phyloP scores from a whole-genome alignment of 2,329 filamentous ascomycete species.

The Ceratocystis cacaofunesta region DNA sequence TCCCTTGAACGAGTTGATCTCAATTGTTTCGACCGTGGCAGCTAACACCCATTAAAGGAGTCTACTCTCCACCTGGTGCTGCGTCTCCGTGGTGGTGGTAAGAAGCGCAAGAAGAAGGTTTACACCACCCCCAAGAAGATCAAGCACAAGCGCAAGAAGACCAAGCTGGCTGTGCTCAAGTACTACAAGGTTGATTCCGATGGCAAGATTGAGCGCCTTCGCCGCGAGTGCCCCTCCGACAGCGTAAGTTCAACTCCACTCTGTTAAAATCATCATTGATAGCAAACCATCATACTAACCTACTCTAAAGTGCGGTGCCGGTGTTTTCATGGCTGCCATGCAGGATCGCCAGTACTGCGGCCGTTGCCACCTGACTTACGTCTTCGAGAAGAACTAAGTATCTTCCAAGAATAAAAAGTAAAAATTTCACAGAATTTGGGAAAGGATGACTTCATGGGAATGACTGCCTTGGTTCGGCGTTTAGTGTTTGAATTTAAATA shows the following conservation, averaged over 20 bases:
- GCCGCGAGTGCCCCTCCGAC: conserved; percentile 89
- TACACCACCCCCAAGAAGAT: conserved; percentile 99
- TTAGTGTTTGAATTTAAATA: conserved; percentile 17
- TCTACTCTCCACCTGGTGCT: conserved; percentile 95
- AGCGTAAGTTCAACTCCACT: conserved; percentile 45
- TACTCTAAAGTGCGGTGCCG: conserved; percentile 69
- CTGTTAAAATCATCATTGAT: conserved; percentile 20
- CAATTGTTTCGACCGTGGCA: neutral
- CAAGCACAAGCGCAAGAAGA: conserved; percentile 99
- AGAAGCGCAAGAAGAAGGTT: conserved; percentile 99
- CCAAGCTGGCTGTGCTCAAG: conserved; percentile 99
- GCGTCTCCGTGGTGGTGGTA: conserved; percentile 92
- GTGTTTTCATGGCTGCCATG: conserved; percentile 99
- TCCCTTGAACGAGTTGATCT: neutral
- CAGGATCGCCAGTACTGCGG: conserved; percentile 97
- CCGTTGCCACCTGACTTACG: conserved; percentile 58
- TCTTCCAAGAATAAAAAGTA: conserved; percentile 18
- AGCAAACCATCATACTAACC: conserved; percentile 20
- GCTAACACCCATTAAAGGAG: conserved; percentile 15
- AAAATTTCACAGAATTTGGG: conserved; percentile 17
- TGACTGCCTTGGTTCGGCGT: conserved; percentile 17
- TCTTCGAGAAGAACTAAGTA: conserved; percentile 52
- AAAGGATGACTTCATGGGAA: conserved; percentile 18
- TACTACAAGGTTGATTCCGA: conserved; percentile 99
- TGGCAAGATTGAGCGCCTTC: conserved; percentile 98